Evolutionary conservation across 306 rosid genomes (phyloP).

Genomic region (Boehmeria nivea): DNA sequence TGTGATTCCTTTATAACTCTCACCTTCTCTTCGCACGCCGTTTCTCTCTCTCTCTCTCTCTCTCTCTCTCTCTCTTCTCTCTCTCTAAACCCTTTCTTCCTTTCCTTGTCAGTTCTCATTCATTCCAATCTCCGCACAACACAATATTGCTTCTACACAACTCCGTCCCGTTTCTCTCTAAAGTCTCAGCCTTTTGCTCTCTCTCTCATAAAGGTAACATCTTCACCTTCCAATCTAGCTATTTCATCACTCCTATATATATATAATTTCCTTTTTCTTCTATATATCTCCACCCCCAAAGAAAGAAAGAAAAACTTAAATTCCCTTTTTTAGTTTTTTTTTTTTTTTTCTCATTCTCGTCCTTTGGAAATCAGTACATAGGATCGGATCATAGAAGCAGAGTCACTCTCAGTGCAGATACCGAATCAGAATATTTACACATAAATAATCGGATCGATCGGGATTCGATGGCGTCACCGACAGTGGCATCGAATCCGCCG

Average conservation of each 20-base stretch:
- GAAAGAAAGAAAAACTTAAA: no score
- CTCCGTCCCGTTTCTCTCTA: constrained; percentile 48
- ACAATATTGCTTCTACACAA: constrained; percentile 22
- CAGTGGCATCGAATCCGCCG: constrained; percentile 23
- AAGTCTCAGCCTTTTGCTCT: no score
- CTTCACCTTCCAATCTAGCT: background rate
- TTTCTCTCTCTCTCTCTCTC: constrained; percentile 28
- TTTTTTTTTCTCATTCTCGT: no score
- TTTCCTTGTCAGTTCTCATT: no score
- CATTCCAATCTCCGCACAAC: constrained; percentile 16
- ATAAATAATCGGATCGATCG: background rate
- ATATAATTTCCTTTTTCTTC: no score
- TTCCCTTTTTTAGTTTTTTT: no score
- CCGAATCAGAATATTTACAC: background rate
- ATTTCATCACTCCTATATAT: no score
- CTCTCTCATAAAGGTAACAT: background rate
- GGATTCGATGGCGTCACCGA: background rate
- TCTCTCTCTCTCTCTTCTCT: constrained; percentile 35
- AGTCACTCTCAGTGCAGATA: no score
- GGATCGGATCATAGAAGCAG: background rate
- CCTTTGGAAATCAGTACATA: background rate
- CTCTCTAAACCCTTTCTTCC: no score
- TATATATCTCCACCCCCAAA: no score
- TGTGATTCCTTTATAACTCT: constrained; percentile 49
- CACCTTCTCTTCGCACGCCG: constrained; percentile 12